phyloP scores from a whole-genome alignment of 805 yeast genomes.

The Hanseniaspora hatyaiensis region DNA sequence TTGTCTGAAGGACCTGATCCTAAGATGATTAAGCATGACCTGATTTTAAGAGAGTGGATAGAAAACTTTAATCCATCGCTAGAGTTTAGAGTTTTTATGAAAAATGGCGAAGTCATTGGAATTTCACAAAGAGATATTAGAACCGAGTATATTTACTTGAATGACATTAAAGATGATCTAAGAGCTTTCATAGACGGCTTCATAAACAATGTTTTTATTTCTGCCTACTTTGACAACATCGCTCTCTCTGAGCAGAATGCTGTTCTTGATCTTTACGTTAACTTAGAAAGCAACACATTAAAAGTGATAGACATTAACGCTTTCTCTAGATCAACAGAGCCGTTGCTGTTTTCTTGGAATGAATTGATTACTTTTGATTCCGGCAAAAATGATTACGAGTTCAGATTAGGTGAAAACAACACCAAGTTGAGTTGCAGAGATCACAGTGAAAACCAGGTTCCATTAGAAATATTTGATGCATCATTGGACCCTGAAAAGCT shows the following conservation, averaged over 20 bases:
- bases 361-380: constrained; percentile 40
- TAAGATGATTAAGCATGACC: constrained; percentile 36
- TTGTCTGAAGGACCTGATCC: constrained; percentile 20
- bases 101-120: constrained; percentile 49
- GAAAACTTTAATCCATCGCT: constrained; percentile 66
- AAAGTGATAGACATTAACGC: constrained; percentile 81
- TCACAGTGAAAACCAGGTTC: constrained; percentile 84
- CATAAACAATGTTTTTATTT: constrained; percentile 37
- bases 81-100: constrained; percentile 79
- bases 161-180: constrained; percentile 39
- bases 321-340: constrained; percentile 63
- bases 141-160: constrained; percentile 55
- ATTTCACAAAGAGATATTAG: constrained; percentile 80
- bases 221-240: constrained; percentile 39
- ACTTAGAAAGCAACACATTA: constrained; percentile 55
- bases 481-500: constrained; percentile 55
- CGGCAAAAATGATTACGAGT: constrained; percentile 33
- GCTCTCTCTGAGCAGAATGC: constrained; percentile 25
- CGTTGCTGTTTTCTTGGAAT: constrained; percentile 73
- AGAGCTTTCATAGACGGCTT: constrained; percentile 42
- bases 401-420: constrained; percentile 62
- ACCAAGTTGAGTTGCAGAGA: constrained; percentile 30
- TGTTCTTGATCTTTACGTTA: constrained; percentile 73
- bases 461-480: constrained; percentile 82
- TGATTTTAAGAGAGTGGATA: constrained; percentile 75